These are phyloP conservation scores for Mycocalia duriaeana DNA, from an alignment of 1,284 basidiomycete species.

Conservation along the genomic window DNA sequence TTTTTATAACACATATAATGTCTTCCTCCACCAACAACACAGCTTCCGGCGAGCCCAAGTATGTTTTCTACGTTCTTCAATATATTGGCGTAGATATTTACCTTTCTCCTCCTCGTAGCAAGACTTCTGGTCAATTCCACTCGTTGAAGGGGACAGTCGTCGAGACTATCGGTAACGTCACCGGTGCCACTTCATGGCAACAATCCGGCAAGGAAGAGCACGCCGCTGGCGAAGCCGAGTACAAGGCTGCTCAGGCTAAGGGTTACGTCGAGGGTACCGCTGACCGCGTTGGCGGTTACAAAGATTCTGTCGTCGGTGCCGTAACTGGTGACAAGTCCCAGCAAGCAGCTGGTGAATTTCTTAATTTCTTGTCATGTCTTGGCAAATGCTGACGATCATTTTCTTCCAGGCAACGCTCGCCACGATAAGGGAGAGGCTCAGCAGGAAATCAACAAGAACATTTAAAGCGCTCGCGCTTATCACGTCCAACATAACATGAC, in stretches of 20 bases:
- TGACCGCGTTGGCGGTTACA: conserved; percentile 63
- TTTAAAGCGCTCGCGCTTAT: too few relatives aligned
- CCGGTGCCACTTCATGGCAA: conserved; percentile 44
- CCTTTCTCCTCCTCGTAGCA: conserved; percentile 26
- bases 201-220: conserved; percentile 65
- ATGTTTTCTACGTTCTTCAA: conserved; percentile 5
- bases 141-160: conserved; percentile 58
- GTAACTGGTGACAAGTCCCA: conserved; percentile 35
- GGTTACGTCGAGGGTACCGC: conserved; percentile 55
- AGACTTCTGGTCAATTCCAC: conserved; percentile 59
- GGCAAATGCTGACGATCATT: conserved; percentile 4
- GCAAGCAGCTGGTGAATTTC: conserved; percentile 21
- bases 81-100: background rate
- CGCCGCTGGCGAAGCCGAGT: conserved; percentile 59
- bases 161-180: conserved; percentile 54
- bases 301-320: conserved; percentile 65
- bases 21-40: conserved; percentile 22
- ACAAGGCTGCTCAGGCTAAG: conserved; percentile 51
- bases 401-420: conserved; percentile 44
- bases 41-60: conserved; percentile 22
- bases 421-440: conserved; percentile 58
- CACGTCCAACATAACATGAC: too few relatives aligned
- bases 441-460: conserved; percentile 43
- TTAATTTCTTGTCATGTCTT: background rate
- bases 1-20: conserved; percentile 1